Percentiles rank a stretch among this genome's conserved stretches.
These are phyloP conservation scores for Ceratocystis colombiana DNA, from an alignment of 2,329 filamentous ascomycete species.

Conservation along the genomic window DNA sequence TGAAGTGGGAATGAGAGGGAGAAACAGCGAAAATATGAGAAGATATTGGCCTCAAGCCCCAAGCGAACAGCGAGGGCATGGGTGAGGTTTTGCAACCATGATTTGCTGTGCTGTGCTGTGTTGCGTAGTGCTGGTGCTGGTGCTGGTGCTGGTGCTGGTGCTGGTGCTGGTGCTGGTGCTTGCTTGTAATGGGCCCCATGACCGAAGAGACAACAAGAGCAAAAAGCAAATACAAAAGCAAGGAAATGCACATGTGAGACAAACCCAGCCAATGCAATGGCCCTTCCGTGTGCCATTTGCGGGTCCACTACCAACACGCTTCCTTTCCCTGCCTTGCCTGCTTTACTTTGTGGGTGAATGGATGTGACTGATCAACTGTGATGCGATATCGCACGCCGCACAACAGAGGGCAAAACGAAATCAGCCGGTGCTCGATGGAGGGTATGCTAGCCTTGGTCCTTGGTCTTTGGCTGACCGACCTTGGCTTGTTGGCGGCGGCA, in stretches of 20 bases:
- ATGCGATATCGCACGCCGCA: not conserved
- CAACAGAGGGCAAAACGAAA: not conserved
- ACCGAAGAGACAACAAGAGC: not conserved
- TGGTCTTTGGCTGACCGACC: not conserved
- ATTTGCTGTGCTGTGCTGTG: too few species aligned
- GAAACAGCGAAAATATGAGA: too few species aligned
- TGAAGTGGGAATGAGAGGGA: too few species aligned
- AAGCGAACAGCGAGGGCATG: too few species aligned
- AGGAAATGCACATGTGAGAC: not conserved
- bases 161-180: too few species aligned
- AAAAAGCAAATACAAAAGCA: not conserved
- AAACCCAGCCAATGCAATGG: not conserved
- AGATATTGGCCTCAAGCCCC: too few species aligned
- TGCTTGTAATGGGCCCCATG: not conserved
- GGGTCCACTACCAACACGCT: too few species aligned
- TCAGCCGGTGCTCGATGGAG: not conserved
- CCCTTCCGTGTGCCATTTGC: too few species aligned
- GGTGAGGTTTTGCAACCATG: too few species aligned
- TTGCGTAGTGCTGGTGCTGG: too few species aligned
- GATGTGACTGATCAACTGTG: conserved; percentile 4
- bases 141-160: too few species aligned
- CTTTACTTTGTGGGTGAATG: not conserved
- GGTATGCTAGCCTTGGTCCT: not conserved
- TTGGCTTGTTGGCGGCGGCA: not conserved
- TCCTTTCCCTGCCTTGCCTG: not conserved